Evolutionary conservation across 495 filamentous ascomycete species (phyloP), one percentile per base, ranked within the genome.

Genomic region (Neurospora sp.): DNA sequence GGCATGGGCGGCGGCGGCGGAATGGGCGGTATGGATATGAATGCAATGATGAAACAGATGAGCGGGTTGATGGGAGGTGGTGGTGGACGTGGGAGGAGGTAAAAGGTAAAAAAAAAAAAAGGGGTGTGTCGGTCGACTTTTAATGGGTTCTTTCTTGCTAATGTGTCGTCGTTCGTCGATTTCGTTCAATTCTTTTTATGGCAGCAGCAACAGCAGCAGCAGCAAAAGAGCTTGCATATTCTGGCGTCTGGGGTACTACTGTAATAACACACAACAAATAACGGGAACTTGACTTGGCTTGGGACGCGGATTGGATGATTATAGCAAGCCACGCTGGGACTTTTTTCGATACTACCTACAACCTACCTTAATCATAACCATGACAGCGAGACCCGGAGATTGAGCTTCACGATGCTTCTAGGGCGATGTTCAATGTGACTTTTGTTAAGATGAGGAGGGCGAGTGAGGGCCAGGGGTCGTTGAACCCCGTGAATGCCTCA

Each of bases 41-140:
- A 91, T 73, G 88, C 89, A 73, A 92, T 94, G 91, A 94, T 94
- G 92, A 91, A 91, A 84, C 91, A 92, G 74, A 92, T 94, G 89
- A 88, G 90, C 37, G 89, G 89, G 39, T 84, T 86, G 80, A 80
- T 82, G 79, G 79, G 79, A 11, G 79, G 80, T 16, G 72, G 72
- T 44, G 76, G 78, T 6, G 78, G 76, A 1, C 73, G 80, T 1
- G 78, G 80, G 4, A 77, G 78, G 44, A 73, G 78, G 68, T 68
- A 59, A 59, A 38, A 18, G 53, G 53, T 35, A 65, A 35, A 65
- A 18, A 65, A 65, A 18, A 65, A 35, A 65, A 9, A 16, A 4
- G 14, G 53, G 53, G 27, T 8, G 20, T 59, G 27, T 27, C n/a
- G 44, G 10, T 53, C 46, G 48, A 59, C 20, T 59, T 27, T 27